phyloP scores from a whole-genome alignment of 2,329 filamentous ascomycete species.

The Bertia moriformis region DNA sequence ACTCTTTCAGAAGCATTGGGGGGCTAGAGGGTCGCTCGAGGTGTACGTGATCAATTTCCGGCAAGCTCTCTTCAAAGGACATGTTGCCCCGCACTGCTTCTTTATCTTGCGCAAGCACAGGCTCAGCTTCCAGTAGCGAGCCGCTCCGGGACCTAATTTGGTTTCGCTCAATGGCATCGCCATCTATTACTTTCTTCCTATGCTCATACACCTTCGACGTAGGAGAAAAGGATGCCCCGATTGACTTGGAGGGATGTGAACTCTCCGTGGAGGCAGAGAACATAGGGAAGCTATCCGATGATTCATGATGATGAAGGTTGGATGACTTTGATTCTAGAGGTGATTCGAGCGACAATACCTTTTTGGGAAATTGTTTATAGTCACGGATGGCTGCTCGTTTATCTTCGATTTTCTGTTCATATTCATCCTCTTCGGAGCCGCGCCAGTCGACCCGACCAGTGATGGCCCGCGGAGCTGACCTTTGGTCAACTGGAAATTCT shows the following conservation, averaged over 20 bases:
- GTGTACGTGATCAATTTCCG: slow-evolving; percentile 14
- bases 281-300: slow-evolving; percentile 47
- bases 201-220: slow-evolving; percentile 4
- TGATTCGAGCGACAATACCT: slow-evolving; percentile 29
- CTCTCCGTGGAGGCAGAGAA: slow-evolving; percentile 45
- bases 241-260: slow-evolving; percentile 34
- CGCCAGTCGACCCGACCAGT: slow-evolving; percentile 19
- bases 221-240: slow-evolving; percentile 29
- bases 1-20: slow-evolving; percentile 17
- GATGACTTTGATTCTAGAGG: slow-evolving; percentile 14
- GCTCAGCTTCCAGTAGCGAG: not conserved
- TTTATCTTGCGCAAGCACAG: not conserved
- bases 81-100: too few species aligned
- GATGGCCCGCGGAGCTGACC: slow-evolving; percentile 23
- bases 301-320: slow-evolving; percentile 31
- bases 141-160: too few species aligned
- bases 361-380: slow-evolving; percentile 31
- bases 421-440: slow-evolving; percentile 15
- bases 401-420: slow-evolving; percentile 21
- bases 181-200: not conserved
- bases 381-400: slow-evolving; percentile 24
- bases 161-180: not conserved
- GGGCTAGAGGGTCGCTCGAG: slow-evolving; percentile 26
- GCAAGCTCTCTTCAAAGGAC: not conserved
- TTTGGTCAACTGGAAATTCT: slow-evolving; percentile 9